A percentile compares a stretch with the other conserved stretches of the same genome.
Evolutionary conservation across 2,329 filamentous ascomycete species (phyloP).

Genomic region (Colletotrichum tanaceti): DNA sequence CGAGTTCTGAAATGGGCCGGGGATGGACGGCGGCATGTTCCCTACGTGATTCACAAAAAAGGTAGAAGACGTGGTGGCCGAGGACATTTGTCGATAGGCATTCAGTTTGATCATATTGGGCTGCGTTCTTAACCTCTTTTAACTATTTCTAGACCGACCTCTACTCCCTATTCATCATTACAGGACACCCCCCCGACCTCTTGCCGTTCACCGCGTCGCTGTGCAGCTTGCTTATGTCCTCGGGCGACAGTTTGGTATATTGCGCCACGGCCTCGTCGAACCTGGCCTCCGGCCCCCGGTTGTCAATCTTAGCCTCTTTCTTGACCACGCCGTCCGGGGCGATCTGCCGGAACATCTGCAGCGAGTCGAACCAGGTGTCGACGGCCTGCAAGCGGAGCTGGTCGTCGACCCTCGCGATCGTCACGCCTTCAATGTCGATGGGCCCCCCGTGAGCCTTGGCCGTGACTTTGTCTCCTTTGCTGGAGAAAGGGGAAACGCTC

Average conservation of each 20-base stretch:
- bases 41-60: too few relatives aligned
- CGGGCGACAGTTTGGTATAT: slow-evolving; percentile 12
- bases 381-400: slow-evolving; percentile 67
- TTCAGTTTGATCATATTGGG: too few relatives aligned
- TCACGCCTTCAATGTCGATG: slow-evolving; percentile 74
- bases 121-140: not conserved
- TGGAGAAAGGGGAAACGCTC: slow-evolving; percentile 46
- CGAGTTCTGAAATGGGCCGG: too few relatives aligned
- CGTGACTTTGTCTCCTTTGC: slow-evolving; percentile 71
- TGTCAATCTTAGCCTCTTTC: slow-evolving; percentile 20
- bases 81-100: too few relatives aligned
- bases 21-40: too few relatives aligned
- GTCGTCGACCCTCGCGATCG: slow-evolving; percentile 71
- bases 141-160: not conserved
- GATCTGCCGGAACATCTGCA: slow-evolving; percentile 76
- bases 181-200: slow-evolving; percentile 21
- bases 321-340: slow-evolving; percentile 30
- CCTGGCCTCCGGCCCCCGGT: slow-evolving; percentile 26
- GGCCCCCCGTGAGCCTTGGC: slow-evolving; percentile 69
- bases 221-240: slow-evolving; percentile 23
- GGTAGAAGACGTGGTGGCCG: too few relatives aligned
- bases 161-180: slow-evolving; percentile 37
- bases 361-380: slow-evolving; percentile 74
- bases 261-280: slow-evolving; percentile 22
- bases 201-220: not conserved